Conservation (phyloP, 495 filamentous ascomycete genomes). For the Lasiosphaeria ovina region DNA sequence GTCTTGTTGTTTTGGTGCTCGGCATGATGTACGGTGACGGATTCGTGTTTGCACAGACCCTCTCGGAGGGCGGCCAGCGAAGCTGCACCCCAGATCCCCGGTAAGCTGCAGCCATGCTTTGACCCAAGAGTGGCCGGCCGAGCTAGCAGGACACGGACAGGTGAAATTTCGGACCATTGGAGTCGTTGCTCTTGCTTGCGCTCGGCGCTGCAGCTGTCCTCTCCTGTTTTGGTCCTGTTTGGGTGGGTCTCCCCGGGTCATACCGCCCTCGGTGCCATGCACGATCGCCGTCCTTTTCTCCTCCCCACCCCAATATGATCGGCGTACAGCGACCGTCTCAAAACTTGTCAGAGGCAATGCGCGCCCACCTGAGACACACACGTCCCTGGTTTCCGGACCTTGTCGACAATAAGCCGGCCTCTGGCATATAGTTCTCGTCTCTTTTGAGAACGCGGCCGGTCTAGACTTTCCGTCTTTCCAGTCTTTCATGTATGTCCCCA, state of each 20-base stretch:
- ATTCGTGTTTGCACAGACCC: background rate
- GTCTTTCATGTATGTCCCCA: slow-evolving; percentile 1
- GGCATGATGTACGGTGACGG: background rate
- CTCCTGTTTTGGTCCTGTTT: slow-evolving; percentile 21
- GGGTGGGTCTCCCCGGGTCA: slow-evolving; percentile 15
- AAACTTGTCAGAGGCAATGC: slow-evolving; percentile 9
- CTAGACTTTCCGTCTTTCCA: background rate
- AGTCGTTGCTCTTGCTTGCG: background rate
- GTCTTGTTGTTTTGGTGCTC: background rate
- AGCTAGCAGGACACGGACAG: background rate
- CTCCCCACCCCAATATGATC: slow-evolving; percentile 3
- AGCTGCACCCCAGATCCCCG: background rate
- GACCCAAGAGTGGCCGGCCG: background rate
- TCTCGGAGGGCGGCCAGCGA: background rate
- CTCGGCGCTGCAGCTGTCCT: background rate
- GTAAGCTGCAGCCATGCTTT: background rate
- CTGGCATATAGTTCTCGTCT: background rate
- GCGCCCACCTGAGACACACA: slow-evolving; percentile 8
- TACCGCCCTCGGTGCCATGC: background rate
- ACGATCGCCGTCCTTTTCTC: background rate
- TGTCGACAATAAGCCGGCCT: background rate
- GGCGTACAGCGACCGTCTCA: slow-evolving; percentile 15
- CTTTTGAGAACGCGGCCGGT: background rate
- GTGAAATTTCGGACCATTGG: background rate
- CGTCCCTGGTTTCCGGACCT: slow-evolving; percentile 13